phyloP scores from a whole-genome alignment of 495 filamentous ascomycete species.

The Penicillium chermesinum region DNA sequence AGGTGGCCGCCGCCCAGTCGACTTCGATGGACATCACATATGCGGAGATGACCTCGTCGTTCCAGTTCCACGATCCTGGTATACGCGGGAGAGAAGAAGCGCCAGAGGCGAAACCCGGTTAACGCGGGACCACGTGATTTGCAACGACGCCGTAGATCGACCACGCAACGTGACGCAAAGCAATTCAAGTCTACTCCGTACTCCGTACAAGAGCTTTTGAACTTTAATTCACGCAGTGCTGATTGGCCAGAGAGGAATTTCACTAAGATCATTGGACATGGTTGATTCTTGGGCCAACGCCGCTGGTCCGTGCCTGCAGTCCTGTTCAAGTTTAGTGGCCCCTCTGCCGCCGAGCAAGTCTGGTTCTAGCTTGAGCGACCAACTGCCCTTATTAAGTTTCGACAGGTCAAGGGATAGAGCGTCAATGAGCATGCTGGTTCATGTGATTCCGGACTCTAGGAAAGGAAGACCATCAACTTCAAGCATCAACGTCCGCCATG shows the following conservation, averaged over 20 bases:
- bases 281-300: too few relatives aligned
- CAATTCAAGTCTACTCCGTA: too few relatives aligned
- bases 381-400: slow-evolving; percentile 1
- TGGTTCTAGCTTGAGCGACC: slow-evolving; percentile 7
- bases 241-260: too few relatives aligned
- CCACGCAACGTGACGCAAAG: too few relatives aligned
- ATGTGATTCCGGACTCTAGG: not conserved
- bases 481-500: not conserved
- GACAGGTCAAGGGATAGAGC: not conserved
- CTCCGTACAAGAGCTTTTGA: too few relatives aligned
- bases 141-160: slow-evolving; percentile 7
- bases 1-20: slow-evolving; percentile 90
- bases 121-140: slow-evolving; percentile 13
- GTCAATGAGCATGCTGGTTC: not conserved
- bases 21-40: slow-evolving; percentile 92
- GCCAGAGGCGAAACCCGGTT: slow-evolving; percentile 1
- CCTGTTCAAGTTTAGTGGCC: not conserved
- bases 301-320: not conserved
- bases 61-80: not conserved
- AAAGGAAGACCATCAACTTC: too few relatives aligned
- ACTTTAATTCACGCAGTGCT: too few relatives aligned
- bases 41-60: slow-evolving; percentile 13
- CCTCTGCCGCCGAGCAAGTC: not conserved
- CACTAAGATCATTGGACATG: too few relatives aligned
- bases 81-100: not conserved